Base-by-base conservation (phyloP, 306 rosid species). In the Carpinus fangiana region DNA sequence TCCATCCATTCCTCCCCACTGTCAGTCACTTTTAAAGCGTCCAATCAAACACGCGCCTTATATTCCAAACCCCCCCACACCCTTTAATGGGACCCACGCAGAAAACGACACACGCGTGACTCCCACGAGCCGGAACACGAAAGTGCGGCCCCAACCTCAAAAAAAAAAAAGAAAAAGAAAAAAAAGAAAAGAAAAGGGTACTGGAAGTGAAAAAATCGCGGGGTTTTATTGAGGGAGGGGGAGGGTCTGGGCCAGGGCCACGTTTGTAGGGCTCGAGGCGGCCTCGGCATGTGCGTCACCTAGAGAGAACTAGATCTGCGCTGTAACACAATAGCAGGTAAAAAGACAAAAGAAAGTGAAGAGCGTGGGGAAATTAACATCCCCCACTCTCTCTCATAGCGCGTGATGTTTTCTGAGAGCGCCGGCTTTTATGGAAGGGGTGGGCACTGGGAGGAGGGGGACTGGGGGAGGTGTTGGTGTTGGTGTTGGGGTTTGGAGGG, bases 251-350 rank as follows among this genome's bases (percentile, higher is more conserved):
- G 26, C 26, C 26, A 23, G 62, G 72, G 76, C 48, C 78, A 51
- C 21, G 3, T 85, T 85, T 83, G 83, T 11, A 86, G 89, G 89
- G 87, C 89, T 86, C 89, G 89, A 86, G 89, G 87, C 74, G 41
- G 31, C 81, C 81, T 82, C 82, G 83, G 79, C 78, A 77, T 82
- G 79, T 82, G 84, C 83, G 76, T 82, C 46, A 47, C 72, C 71
- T 79, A 62, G 51, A 71, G 41, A 16, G 36, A 23, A 45, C 59
- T 71, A 71, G 60, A 71, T 50, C 41, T 16, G 21, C 74, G 59
- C 74, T 70, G 74, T 71, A 50, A 46, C 16, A 71, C 56, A 41
- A 41, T 41, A 71, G 23, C 21, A 12, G 34, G 26, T 12, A 23
- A 62, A 62, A 23, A 23, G 8, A 26, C 38, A 12, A 62, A 62